Evolutionary conservation across 345 rosid genomes (phyloP).

Genomic region (Citrus australasica): DNA sequence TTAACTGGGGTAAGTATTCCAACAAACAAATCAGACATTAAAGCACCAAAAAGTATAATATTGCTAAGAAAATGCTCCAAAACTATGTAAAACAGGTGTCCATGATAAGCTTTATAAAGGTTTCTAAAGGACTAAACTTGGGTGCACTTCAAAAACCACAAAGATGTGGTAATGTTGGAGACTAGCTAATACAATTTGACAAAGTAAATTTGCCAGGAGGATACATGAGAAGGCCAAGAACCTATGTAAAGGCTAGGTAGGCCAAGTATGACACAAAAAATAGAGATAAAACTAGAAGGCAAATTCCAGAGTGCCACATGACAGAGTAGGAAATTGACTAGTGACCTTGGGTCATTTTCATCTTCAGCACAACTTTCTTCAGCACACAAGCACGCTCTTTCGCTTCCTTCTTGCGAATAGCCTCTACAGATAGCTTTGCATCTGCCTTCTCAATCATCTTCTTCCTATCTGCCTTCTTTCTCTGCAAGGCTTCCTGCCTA

Average conservation of each 20-base stretch:
- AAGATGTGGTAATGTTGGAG: neutral
- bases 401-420: constrained; percentile 73
- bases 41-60: neutral
- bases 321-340: constrained; percentile 22
- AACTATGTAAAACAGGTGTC: neutral
- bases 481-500: constrained; percentile 93
- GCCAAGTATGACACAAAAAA: neutral
- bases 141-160: constrained; percentile 12
- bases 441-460: constrained; percentile 81
- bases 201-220: neutral
- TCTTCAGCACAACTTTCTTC: constrained; percentile 73
- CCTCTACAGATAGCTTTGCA: constrained; percentile 82
- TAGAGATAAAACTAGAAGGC: neutral
- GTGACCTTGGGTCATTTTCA: constrained; percentile 76
- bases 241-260: neutral
- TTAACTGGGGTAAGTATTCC: too few relatives aligned
- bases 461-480: constrained; percentile 78
- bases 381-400: constrained; percentile 83
- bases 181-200: neutral
- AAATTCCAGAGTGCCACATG: neutral
- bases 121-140: constrained; percentile 4
- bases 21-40: neutral
- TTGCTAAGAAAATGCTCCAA: neutral
- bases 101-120: neutral
- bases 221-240: neutral